Percentiles rank a stretch among this genome's conserved stretches.
Evolutionary conservation across 2,329 filamentous ascomycete genomes (phyloP).

Genomic region (Apiospora malaysiana): DNA sequence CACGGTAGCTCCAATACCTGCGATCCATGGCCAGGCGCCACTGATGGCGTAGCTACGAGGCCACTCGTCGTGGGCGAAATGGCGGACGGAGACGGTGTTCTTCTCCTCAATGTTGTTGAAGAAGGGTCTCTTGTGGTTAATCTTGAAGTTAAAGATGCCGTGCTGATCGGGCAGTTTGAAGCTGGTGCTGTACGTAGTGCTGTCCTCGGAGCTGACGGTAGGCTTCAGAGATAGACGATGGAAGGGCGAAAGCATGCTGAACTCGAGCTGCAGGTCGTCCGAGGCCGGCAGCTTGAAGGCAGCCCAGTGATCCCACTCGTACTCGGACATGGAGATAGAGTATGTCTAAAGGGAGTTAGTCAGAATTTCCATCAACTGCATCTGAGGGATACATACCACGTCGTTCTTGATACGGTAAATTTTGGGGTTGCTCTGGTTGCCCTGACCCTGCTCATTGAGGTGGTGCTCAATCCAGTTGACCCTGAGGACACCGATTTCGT

Average conservation of each 20-base stretch:
- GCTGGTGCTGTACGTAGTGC: conserved; percentile 73
- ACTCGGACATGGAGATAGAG: conserved; percentile 88
- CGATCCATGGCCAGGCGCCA: conserved; percentile 93
- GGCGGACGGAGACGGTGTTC: conserved; percentile 89
- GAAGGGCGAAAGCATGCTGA: conserved; percentile 98
- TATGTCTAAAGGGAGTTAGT: conserved; percentile 65
- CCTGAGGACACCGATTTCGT: conserved; percentile 88
- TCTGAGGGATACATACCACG: conserved; percentile 69
- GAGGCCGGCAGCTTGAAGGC: conserved; percentile 73
- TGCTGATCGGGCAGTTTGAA: conserved; percentile 95
- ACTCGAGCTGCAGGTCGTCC: conserved; percentile 90
- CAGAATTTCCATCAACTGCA: neutral
- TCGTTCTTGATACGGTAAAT: conserved; percentile 98
- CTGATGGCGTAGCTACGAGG: conserved; percentile 88
- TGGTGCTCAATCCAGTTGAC: conserved; percentile 85
- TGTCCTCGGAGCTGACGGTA: conserved; percentile 63
- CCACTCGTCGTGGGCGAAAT: conserved; percentile 98
- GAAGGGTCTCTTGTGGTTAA: conserved; percentile 97
- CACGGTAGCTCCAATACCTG: conserved; percentile 84
- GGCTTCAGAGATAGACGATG: conserved; percentile 79
- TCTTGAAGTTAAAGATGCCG: conserved; percentile 97
- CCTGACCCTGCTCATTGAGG: conserved; percentile 59
- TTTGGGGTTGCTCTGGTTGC: conserved; percentile 73
- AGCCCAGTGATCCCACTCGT: conserved; percentile 72
- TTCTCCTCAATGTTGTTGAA: conserved; percentile 91